Evolutionary conservation across 139 green algal species (phyloP).

Genomic region (Tetradesmus lagerheimii): DNA sequence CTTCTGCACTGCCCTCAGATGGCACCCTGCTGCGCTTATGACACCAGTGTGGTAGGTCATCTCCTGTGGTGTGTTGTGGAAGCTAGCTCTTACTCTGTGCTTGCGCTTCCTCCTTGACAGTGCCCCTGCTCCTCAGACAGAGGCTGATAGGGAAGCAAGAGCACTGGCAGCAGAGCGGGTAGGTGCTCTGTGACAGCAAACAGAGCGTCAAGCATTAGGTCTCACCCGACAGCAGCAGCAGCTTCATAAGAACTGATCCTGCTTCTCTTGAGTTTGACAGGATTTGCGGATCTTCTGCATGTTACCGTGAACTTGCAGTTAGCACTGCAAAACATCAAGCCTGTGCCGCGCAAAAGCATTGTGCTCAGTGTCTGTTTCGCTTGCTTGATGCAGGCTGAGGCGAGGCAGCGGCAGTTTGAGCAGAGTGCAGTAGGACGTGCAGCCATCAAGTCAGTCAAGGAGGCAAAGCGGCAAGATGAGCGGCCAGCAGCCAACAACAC

Average conservation of each 20-base stretch:
- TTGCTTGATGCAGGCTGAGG: constrained; percentile 27
- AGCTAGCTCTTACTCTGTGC: background rate
- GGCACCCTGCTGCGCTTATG: background rate
- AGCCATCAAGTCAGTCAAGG: constrained; percentile 43
- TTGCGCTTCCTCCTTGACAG: background rate
- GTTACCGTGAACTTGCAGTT: background rate
- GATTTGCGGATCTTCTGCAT: too few species aligned
- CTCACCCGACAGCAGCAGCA: background rate
- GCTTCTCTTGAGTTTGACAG: too few species aligned
- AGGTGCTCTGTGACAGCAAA: background rate
- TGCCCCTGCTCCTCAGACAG: background rate
- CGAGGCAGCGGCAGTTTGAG: constrained; percentile 43
- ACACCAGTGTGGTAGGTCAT: background rate
- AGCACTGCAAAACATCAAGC: background rate
- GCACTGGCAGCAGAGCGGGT: constrained; percentile 26
- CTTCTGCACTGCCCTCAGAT: background rate
- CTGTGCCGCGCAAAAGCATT: background rate
- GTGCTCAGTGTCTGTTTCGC: background rate
- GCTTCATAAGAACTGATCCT: too few species aligned
- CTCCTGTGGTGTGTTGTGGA: background rate
- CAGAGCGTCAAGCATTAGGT: background rate
- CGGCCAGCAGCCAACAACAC: background rate
- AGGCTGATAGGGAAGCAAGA: constrained; percentile 15
- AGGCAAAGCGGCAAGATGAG: constrained; percentile 39
- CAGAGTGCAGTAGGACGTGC: constrained; percentile 41